These are phyloP conservation scores for Rutstroemia sp. DNA, from an alignment of 2,329 filamentous ascomycete genomes.

Conservation along the genomic window DNA sequence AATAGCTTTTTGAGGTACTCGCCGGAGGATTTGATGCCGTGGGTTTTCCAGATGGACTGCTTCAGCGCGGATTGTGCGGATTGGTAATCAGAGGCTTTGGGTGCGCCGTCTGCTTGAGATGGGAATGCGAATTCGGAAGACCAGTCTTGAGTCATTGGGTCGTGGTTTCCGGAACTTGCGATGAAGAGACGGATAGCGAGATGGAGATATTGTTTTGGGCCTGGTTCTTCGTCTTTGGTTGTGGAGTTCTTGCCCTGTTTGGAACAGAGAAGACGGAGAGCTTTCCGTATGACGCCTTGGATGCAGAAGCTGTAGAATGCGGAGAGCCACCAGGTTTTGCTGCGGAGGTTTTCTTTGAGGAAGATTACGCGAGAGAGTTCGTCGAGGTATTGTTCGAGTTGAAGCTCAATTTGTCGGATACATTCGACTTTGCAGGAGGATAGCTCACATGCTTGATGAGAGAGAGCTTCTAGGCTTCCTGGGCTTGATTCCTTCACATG, in stretches of 20 bases:
- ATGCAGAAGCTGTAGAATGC: conserved; percentile 17
- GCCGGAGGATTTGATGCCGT: background rate
- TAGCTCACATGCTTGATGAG: conserved; percentile 1
- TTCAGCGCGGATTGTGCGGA: background rate
- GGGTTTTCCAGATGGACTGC: background rate
- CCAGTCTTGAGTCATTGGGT: conserved; percentile 5
- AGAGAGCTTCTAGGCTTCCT: background rate
- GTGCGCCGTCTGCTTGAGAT: background rate
- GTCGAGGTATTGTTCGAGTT: conserved; percentile 9
- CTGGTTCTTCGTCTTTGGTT: background rate
- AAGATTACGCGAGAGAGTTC: conserved; percentile 16
- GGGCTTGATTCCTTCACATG: conserved; percentile 2
- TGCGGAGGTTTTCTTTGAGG: conserved; percentile 14
- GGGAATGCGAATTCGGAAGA: background rate
- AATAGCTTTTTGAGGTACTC: conserved; percentile 4
- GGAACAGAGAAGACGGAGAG: background rate
- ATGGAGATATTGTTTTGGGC: conserved; percentile 8
- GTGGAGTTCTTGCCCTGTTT: background rate
- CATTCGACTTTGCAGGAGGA: conserved; percentile 13
- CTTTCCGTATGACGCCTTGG: conserved; percentile 12
- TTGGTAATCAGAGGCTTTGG: background rate
- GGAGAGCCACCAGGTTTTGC: conserved; percentile 14
- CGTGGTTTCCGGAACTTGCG: conserved; percentile 12
- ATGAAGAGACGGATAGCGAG: conserved; percentile 10
- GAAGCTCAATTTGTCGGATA: conserved; percentile 1